Percentiles rank a stretch among this genome's conserved stretches.
Evolutionary conservation across 2,329 filamentous ascomycete genomes (phyloP).

Genomic region (Fonsecaea pugnacius): DNA sequence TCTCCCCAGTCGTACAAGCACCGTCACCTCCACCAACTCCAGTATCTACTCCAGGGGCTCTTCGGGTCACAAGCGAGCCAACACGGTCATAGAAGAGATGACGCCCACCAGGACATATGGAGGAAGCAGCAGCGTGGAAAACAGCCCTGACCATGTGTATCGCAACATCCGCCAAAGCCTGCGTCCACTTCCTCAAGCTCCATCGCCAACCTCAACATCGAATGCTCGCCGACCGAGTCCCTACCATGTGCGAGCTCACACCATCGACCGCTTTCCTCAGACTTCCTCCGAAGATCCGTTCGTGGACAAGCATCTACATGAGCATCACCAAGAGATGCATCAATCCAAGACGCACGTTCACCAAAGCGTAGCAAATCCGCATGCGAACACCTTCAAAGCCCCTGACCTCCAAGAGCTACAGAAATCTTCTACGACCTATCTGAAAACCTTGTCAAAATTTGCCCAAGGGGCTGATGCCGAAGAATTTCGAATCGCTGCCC

Average conservation of each 20-base stretch:
- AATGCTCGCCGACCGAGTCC: slow-evolving; percentile 40
- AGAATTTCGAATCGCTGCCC: slow-evolving; percentile 77
- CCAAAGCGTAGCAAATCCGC: slow-evolving; percentile 38
- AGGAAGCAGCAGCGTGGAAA: slow-evolving; percentile 48
- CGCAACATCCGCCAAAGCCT: slow-evolving; percentile 75
- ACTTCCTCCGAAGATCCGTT: slow-evolving; percentile 55
- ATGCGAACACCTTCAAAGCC: slow-evolving; percentile 58
- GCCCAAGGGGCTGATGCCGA: slow-evolving; percentile 75
- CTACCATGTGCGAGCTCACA: slow-evolving; percentile 63
- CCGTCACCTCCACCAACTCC: slow-evolving; percentile 73
- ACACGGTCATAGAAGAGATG: slow-evolving; percentile 71
- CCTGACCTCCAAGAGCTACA: slow-evolving; percentile 81
- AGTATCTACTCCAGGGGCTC: slow-evolving; percentile 55
- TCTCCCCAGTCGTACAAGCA: slow-evolving; percentile 65
- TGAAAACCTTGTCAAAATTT: slow-evolving; percentile 83
- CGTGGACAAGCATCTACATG: slow-evolving; percentile 48
- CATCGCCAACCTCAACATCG: slow-evolving; percentile 55
- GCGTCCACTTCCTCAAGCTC: slow-evolving; percentile 72
- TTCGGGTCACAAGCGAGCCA: slow-evolving; percentile 70
- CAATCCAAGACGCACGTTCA: slow-evolving; percentile 45
- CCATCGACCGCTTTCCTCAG: slow-evolving; percentile 64
- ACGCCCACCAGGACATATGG: slow-evolving; percentile 54
- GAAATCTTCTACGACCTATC: slow-evolving; percentile 85
- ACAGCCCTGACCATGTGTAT: slow-evolving; percentile 68
- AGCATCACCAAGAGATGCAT: slow-evolving; percentile 49